Conservation (phyloP, 441 rosid genomes). For the Gossypium schwendimanii region DNA sequence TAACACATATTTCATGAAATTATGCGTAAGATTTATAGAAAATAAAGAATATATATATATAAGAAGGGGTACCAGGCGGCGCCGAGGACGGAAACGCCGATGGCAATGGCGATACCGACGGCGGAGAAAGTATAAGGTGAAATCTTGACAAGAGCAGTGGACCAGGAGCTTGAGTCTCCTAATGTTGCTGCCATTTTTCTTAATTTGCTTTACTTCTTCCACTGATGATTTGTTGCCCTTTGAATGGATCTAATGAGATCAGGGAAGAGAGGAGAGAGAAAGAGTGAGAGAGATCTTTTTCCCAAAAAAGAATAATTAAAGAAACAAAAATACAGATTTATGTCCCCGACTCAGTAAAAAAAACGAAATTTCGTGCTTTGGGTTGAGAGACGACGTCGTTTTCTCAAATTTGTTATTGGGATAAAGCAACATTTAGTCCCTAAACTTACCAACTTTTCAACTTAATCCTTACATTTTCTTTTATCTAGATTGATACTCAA, state of each 20-base stretch:
- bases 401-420: too few relatives aligned
- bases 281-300: not conserved
- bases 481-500: too few relatives aligned
- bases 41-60: not conserved
- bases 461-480: too few relatives aligned
- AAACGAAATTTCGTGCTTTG: not conserved
- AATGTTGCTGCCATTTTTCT: constrained; percentile 32
- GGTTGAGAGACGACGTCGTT: not conserved
- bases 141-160: constrained; percentile 59
- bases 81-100: constrained; percentile 97
- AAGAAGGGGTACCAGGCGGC: constrained; percentile 75
- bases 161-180: constrained; percentile 68
- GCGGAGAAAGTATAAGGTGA: constrained; percentile 96
- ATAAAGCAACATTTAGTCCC: too few relatives aligned
- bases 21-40: not conserved
- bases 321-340: too few relatives aligned
- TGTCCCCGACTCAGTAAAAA: too few relatives aligned
- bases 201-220: not conserved
- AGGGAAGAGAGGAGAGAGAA: not conserved
- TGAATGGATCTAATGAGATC: constrained; percentile 11
- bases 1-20: not conserved
- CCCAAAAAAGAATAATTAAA: not conserved
- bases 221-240: not conserved
- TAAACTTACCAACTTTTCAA: too few relatives aligned
- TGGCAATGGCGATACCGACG: constrained; percentile 83